Percentiles rank a stretch among this genome's conserved stretches.
Conservation (phyloP, 2,329 filamentous ascomycete species). For the Eutypa lata region DNA sequence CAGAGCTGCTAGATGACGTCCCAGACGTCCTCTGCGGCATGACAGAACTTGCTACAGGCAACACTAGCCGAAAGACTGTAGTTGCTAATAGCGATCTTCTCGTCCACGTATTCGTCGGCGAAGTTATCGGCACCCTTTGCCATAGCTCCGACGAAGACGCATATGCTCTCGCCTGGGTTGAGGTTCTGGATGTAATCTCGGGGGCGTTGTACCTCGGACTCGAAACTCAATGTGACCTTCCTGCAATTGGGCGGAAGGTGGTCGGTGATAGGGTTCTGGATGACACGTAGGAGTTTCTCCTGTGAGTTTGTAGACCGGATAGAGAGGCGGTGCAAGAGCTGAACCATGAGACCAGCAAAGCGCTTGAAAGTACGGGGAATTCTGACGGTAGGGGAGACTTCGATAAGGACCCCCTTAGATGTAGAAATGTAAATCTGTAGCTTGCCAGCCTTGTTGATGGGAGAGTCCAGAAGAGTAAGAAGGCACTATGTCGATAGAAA, state of each 20-base stretch:
- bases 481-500: conserved; percentile 66
- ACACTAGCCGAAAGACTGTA: conserved; percentile 97
- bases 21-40: conserved; percentile 96
- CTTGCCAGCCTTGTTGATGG: conserved; percentile 96
- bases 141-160: conserved; percentile 98
- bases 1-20: conserved; percentile 64
- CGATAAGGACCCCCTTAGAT: conserved; percentile 93
- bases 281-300: conserved; percentile 95
- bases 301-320: conserved; percentile 96
- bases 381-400: conserved; percentile 95
- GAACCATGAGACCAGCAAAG: conserved; percentile 97
- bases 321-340: conserved; percentile 89
- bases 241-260: conserved; percentile 95
- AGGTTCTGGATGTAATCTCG: conserved; percentile 84
- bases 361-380: conserved; percentile 99
- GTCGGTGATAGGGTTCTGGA: conserved; percentile 96
- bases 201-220: conserved; percentile 81
- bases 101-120: conserved; percentile 89
- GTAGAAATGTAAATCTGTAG: conserved; percentile 99
- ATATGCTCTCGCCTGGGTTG: conserved; percentile 83
- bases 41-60: conserved; percentile 99
- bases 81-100: conserved; percentile 97
- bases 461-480: conserved; percentile 93
- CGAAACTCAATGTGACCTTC: conserved; percentile 95
- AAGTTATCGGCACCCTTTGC: conserved; percentile 96